phyloP scores from a whole-genome alignment of 2,329 filamentous ascomycete genomes.

The Phialocephala sp. region DNA sequence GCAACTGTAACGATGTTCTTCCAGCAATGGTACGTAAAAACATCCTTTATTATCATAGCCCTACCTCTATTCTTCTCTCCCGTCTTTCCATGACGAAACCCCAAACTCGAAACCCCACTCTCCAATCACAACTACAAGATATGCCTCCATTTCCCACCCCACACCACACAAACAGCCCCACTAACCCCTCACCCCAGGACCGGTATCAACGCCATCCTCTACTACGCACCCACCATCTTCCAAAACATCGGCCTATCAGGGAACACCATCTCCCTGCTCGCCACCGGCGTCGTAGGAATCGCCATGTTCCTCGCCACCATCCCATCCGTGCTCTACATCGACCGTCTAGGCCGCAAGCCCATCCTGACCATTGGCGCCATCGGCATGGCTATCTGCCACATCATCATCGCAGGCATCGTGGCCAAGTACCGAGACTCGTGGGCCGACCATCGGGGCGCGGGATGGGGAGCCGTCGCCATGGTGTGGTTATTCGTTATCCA shows the following conservation, averaged over 20 bases:
- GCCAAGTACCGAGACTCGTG: constrained; percentile 67
- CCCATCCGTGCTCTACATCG: constrained; percentile 69
- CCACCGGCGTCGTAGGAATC: constrained; percentile 74
- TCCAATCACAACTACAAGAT: not conserved
- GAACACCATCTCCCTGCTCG: constrained; percentile 62
- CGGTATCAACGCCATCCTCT: constrained; percentile 50
- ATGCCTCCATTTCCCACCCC: not conserved
- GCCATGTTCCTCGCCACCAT: constrained; percentile 73
- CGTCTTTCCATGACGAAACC: not conserved
- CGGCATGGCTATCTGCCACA: constrained; percentile 70
- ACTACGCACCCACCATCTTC: constrained; percentile 57
- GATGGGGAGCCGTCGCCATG: constrained; percentile 71
- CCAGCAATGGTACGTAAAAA: constrained; percentile 51
- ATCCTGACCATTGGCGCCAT: constrained; percentile 68
- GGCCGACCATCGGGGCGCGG: constrained; percentile 60
- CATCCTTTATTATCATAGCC: not conserved
- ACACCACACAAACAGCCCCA: not conserved
- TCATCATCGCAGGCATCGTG: constrained; percentile 73
- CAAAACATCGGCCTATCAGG: constrained; percentile 49
- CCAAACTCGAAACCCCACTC: not conserved
- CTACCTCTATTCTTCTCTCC: not conserved
- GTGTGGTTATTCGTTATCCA: constrained; percentile 78
- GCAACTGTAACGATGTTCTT: constrained; percentile 69
- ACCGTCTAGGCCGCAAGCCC: constrained; percentile 67
- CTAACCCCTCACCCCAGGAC: constrained; percentile 31